Evolutionary conservation across 1,284 basidiomycete species (phyloP).

Genomic region (Ustilago nuda): DNA sequence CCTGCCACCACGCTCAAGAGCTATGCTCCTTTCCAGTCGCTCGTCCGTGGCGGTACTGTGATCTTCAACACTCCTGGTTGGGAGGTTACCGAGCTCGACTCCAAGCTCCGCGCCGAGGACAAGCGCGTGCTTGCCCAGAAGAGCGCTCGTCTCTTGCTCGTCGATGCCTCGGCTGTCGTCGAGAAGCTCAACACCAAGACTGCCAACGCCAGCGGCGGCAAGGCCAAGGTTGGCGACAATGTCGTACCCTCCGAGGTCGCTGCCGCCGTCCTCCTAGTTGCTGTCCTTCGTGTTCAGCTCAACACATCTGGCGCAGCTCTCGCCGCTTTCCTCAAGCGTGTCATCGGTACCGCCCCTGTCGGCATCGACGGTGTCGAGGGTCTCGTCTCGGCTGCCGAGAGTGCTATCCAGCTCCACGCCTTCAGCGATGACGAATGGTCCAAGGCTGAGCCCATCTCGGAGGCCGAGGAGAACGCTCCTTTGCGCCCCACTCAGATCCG

Average conservation of each 20-base stretch:
- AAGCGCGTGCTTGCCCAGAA: slow-evolving; percentile 60
- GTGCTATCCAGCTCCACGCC: slow-evolving; percentile 51
- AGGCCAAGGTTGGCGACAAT: slow-evolving; percentile 57
- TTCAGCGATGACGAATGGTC: slow-evolving; percentile 55
- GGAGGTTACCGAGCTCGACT: slow-evolving; percentile 63
- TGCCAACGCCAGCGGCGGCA: slow-evolving; percentile 53
- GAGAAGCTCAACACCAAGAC: slow-evolving; percentile 58
- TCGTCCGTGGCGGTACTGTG: slow-evolving; percentile 62
- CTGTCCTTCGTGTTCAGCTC: slow-evolving; percentile 57
- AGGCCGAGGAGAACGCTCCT: slow-evolving; percentile 55
- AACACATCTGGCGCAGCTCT: slow-evolving; percentile 48
- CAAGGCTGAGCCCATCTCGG: slow-evolving; percentile 56
- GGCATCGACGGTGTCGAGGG: slow-evolving; percentile 59
- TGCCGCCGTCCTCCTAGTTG: slow-evolving; percentile 57
- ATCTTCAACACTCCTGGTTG: slow-evolving; percentile 64
- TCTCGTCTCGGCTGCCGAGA: slow-evolving; percentile 56
- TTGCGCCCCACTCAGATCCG: slow-evolving; percentile 57
- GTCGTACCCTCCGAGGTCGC: slow-evolving; percentile 59
- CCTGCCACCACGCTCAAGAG: slow-evolving; percentile 59
- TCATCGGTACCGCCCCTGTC: slow-evolving; percentile 62
- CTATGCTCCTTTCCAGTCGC: slow-evolving; percentile 59
- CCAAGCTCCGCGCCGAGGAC: slow-evolving; percentile 63
- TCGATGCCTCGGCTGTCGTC: slow-evolving; percentile 61
- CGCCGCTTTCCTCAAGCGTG: slow-evolving; percentile 45
- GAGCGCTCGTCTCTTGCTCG: slow-evolving; percentile 55